phyloP scores from a whole-genome alignment of 148 eudicot species.

The Polygonum aviculare region DNA sequence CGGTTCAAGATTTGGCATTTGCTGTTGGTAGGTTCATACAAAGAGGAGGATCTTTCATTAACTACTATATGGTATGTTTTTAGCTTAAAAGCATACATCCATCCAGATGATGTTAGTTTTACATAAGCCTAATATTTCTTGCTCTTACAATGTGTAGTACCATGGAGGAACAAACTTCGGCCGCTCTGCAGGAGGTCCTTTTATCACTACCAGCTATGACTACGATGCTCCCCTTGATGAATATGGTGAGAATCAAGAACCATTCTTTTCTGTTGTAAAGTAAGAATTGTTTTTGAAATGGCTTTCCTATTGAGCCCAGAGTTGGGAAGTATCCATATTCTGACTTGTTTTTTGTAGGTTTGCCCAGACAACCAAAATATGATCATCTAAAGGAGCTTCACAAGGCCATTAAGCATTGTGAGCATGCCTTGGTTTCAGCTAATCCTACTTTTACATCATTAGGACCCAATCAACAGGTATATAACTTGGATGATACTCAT shows the following conservation, averaged over 20 bases:
- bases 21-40: slow-evolving; percentile 75
- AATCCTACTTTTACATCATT: slow-evolving; percentile 42
- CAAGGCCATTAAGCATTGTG: slow-evolving; percentile 41
- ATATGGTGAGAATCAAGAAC: slow-evolving; percentile 42
- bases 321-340: neutral
- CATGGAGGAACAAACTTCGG: slow-evolving; percentile 99
- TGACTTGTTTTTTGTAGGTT: slow-evolving; percentile 21
- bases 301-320: too few relatives aligned
- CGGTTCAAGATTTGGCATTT: slow-evolving; percentile 89
- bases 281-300: too few relatives aligned
- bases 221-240: slow-evolving; percentile 94
- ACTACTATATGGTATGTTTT: slow-evolving; percentile 81
- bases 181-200: slow-evolving; percentile 88
- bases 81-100: neutral
- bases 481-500: neutral
- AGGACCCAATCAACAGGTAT: slow-evolving; percentile 46
- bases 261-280: neutral
- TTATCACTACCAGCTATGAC: slow-evolving; percentile 89
- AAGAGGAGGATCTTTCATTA: slow-evolving; percentile 79
- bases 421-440: slow-evolving; percentile 35
- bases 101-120: neutral
- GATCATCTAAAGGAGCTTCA: slow-evolving; percentile 48
- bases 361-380: slow-evolving; percentile 48
- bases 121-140: neutral
- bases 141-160: slow-evolving; percentile 37